A percentile compares a stretch with the other conserved stretches of the same genome.
These are phyloP conservation scores for Lentinula guzmanii DNA, from an alignment of 768 basidiomycete genomes.

Conservation along the genomic window DNA sequence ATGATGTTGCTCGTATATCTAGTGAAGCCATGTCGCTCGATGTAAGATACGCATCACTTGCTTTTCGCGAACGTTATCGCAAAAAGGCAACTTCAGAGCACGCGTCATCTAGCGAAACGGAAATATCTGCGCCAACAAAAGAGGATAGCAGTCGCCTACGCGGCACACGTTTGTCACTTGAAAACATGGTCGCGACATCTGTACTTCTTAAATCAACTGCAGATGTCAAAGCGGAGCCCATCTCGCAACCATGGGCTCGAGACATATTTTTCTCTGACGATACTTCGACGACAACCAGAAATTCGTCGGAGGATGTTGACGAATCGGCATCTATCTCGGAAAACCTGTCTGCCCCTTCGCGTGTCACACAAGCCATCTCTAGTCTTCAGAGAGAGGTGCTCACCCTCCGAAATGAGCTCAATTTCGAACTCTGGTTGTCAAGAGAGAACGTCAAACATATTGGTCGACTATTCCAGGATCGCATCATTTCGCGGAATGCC, in stretches of 20 bases:
- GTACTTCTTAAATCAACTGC: slow-evolving; percentile 67
- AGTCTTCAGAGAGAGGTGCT: slow-evolving; percentile 71
- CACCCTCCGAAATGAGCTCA: slow-evolving; percentile 72
- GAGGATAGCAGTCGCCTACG: slow-evolving; percentile 27
- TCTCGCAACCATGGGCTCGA: slow-evolving; percentile 47
- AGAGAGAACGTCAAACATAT: slow-evolving; percentile 80
- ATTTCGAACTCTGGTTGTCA: slow-evolving; percentile 81
- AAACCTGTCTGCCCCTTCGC: slow-evolving; percentile 27
- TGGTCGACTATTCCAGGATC: slow-evolving; percentile 71
- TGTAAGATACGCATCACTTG: slow-evolving; percentile 49
- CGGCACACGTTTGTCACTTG: slow-evolving; percentile 49
- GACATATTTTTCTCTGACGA: slow-evolving; percentile 30
- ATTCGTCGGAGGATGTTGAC: slow-evolving; percentile 8
- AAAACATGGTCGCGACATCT: slow-evolving; percentile 70
- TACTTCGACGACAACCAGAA: slow-evolving; percentile 18
- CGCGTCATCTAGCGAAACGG: slow-evolving; percentile 11
- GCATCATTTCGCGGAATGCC: slow-evolving; percentile 63
- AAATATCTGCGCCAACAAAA: slow-evolving; percentile 17
- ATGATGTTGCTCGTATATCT: slow-evolving; percentile 54
- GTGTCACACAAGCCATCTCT: slow-evolving; percentile 61
- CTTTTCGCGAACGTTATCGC: slow-evolving; percentile 27
- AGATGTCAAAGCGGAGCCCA: slow-evolving; percentile 53
- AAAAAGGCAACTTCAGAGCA: not conserved
- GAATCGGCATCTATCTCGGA: not conserved
- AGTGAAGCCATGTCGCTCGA: slow-evolving; percentile 69